These are phyloP conservation scores for Lolium perenne DNA, from an alignment of 176 grass and related monocot genomes.

Conservation along the genomic window DNA sequence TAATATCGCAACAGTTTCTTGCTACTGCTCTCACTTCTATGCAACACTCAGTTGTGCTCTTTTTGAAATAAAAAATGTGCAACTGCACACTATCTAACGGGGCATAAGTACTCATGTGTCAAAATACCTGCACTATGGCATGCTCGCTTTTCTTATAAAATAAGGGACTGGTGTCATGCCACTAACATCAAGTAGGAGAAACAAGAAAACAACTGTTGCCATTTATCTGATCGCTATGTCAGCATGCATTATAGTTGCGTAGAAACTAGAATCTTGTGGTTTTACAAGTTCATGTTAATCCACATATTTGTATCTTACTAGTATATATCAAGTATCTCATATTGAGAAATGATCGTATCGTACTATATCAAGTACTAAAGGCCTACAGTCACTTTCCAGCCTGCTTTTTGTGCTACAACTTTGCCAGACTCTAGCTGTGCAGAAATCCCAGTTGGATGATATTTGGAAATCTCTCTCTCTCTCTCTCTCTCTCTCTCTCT, in stretches of 20 bases:
- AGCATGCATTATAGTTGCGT: neutral
- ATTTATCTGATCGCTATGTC: conserved; percentile 1
- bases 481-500: neutral
- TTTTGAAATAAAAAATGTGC: conserved; percentile 9
- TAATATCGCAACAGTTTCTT: neutral
- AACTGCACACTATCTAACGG: conserved; percentile 14
- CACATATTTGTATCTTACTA: conserved; percentile 11
- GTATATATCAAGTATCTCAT: neutral
- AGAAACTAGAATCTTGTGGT: neutral
- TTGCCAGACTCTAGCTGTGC: neutral
- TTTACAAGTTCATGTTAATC: neutral
- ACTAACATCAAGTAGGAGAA: conserved; percentile 3
- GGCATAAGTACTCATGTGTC: neutral
- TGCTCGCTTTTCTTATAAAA: neutral
- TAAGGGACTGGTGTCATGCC: neutral
- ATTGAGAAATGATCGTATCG: neutral
- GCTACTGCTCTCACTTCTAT: conserved; percentile 13
- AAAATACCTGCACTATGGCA: neutral
- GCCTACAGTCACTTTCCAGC: neutral
- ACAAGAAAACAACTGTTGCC: neutral
- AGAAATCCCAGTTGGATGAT: neutral
- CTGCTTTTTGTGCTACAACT: neutral
- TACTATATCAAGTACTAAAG: neutral
- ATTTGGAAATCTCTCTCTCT: neutral
- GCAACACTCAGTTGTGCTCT: neutral